A percentile compares a stretch with the other conserved stretches of the same genome.
Evolutionary conservation across 306 rosid genomes (phyloP).

Genomic region (Quercus engelmannii): DNA sequence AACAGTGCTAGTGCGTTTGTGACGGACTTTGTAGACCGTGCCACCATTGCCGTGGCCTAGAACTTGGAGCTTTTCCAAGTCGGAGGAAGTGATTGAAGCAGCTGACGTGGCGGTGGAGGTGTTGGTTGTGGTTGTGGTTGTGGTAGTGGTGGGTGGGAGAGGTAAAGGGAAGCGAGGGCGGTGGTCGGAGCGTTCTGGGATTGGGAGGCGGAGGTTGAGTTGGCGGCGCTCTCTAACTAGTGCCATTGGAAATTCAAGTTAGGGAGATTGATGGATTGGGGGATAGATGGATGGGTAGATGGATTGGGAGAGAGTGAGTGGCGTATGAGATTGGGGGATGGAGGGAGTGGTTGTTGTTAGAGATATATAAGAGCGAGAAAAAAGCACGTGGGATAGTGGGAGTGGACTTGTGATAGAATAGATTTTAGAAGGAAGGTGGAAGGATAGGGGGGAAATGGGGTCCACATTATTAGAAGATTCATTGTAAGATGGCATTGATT

Average conservation of each 20-base stretch:
- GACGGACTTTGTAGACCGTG: constrained; percentile 87
- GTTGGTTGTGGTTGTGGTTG: not conserved
- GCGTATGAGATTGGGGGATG: not conserved
- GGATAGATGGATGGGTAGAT: not conserved
- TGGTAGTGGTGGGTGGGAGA: not conserved
- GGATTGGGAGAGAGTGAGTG: not conserved
- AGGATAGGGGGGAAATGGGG: constrained; percentile 30
- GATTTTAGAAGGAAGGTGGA: not conserved
- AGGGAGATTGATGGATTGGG: not conserved
- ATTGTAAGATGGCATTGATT: not conserved
- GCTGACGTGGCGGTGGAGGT: constrained; percentile 15
- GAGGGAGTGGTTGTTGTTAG: not conserved
- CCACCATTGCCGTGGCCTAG: constrained; percentile 93
- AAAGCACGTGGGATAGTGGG: not conserved
- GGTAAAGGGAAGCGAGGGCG: constrained; percentile 41
- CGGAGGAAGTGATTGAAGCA: constrained; percentile 28
- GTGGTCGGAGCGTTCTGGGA: constrained; percentile 35
- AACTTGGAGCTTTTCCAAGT: constrained; percentile 64
- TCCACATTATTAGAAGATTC: not conserved
- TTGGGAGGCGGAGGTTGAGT: constrained; percentile 64
- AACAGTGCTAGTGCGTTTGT: constrained; percentile 39
- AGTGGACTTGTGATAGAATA: not conserved
- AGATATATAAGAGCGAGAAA: too few relatives aligned
- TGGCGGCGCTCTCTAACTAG: constrained; percentile 77
- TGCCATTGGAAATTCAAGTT: constrained; percentile 36